Base-by-base conservation (phyloP, 306 rosid species). In the Quercus cerris region DNA sequence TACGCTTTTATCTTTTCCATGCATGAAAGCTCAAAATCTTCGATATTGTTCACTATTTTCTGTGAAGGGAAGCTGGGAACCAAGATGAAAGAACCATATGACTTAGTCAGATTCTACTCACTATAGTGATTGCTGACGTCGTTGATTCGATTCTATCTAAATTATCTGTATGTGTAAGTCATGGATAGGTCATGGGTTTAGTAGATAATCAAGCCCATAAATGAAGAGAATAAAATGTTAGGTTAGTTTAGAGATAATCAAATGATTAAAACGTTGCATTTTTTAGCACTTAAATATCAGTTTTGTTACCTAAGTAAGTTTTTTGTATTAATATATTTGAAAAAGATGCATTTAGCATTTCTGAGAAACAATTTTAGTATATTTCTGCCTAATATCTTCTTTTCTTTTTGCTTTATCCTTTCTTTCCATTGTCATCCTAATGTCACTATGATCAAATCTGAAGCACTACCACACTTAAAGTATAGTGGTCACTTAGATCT, bases 91-190 rank as follows among this genome's bases (percentile, higher is more conserved):
- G 23, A 35, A 27, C 58, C 57, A 72, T 80, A 77, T 22, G 54
- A 82, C 56, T 72, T 10, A 82, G 86, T 88, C 86, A 82, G 89
- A 87, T 85, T 84, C 92, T 82, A 88, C 88, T 86, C 81, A 67
- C 56, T 55, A 17, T 66, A 80, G 92, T 90, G 91, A 15, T 12
- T 84, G 87, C 59, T 88, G 89, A 89, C 87, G 35, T 57, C 31
- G 63, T 10, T 70, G 62, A 33, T 80, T 23, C 55, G 58, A 82
- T 67, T 61, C 63, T 25, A 44, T 19, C 58, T 14, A 56, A 55
- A 35, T n/a, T 30, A 61, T 59, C 67, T 23, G n/a, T 35, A 70
- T 81, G 35, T 55, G 28, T 31, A 62, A 73, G 52, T 74, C 33
- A 31, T 58, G 56, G 75, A 77, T 81, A 35, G 38, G 85, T 59